Base-by-base conservation (phyloP, 2,329 filamentous ascomycete genomes). In the Pseudocercospora fuligena region DNA sequence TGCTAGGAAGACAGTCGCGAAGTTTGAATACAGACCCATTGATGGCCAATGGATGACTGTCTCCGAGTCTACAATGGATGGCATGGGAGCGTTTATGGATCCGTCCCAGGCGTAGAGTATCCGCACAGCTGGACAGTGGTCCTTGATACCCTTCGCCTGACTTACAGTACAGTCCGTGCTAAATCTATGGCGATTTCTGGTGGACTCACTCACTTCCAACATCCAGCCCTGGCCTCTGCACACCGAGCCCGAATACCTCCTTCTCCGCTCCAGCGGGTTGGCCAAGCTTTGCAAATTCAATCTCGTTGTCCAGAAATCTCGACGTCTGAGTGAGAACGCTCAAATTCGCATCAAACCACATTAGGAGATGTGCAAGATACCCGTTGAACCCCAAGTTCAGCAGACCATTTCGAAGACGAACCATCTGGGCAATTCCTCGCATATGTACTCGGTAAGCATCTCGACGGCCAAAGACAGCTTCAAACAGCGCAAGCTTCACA, bases 1-100 rank as follows among this genome's bases (percentile, higher is more conserved):
- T 7, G 21, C 51, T n/a, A 14, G 51, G 25, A 54, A 54, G 51
- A 54, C 21, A 9, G 25, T 54, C 1, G 23, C 51, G 16, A 54
- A 16, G 23, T 12, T 54, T n/a, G 51, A 54, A 8, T 54, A 54
- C 12, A 54, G 21, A 29, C 25, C 3, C 8, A 54, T 54, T 54
- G 51, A 54, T 54, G 51, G 51, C 7, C 2, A 54, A 31, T 54
- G 51, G 51, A 54, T 54, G 25, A 21, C 51, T 54, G 51, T 54
- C 4, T 54, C 51, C 1, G 51, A 54, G 25, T 25, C 51, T 1
- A 54, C 21, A 4, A 54, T 54, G 51, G 51, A 54, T 29, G 51
- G 51, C 5, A 54, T 54, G 51, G 51, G 51, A 6, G 49, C 33
- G 2, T 36, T 36, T 12, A 36, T 16, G 14, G 11, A 36, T 5